Evolutionary conservation across 129 eudicot species (phyloP), one percentile per base, ranked within the genome.

Genomic region (Flaveria bidentis): DNA sequence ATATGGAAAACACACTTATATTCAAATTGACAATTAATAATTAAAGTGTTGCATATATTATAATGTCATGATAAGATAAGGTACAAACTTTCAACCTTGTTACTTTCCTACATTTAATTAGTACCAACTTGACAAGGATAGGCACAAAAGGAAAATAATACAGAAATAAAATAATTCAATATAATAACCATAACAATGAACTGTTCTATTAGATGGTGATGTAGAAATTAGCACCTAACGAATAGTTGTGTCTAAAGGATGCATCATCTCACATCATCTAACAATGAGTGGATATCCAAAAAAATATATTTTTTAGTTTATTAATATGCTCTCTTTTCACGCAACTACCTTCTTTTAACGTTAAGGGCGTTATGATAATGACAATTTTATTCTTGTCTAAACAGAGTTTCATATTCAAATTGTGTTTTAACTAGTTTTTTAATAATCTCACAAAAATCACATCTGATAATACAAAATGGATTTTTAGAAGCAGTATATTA

Each of bases 101-200:
- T 55, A 16, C 69, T 77, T 77, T 77, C 81, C 51, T 23, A 28
- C 81, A 42, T 55, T 68, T 77, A 69, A 77, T 68, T 68, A 77
- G 57, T 77, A 69, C 60, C 81, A 77, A 69, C 76, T 69, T 77
- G 81, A 77, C 69, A 77, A 56, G 61, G 81, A 77, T 68, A 69
- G 69, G 9, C 71, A 61, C 56, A n/a, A 52, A 52, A 52, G 2
- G 17, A 42, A 76, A 30, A 65, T 46, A 9, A 33, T 45, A 45
- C 63, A 73, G 3, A 73, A 53, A 16, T 8, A 44, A 9, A 17
- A 49, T 22, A 15, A n/a, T 47, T 26, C 11, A 28, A 9, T 62
- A 5, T 13, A n/a, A 60, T 33, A 64, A 64, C 70, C 15, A 64
- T 16, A 64, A 33, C 16, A 25, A 61, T 25, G 41, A 25, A 61